Conservation (phyloP, 2,329 filamentous ascomycete genomes). For the Sclerotinia minor region DNA sequence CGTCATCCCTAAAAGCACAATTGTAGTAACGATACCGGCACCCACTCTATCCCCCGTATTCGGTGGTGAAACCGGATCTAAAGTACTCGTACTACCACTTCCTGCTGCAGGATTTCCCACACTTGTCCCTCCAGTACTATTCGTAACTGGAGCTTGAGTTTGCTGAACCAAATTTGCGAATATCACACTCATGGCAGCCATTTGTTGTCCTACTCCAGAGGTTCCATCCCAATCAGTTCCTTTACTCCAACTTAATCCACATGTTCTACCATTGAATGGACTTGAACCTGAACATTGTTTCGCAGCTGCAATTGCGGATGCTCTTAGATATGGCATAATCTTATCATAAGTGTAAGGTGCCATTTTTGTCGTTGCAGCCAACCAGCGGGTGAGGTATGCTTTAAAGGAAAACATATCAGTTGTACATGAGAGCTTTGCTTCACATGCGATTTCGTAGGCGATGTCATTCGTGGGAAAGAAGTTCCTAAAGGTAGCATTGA, state of each 20-base stretch:
- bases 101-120: conserved; percentile 36
- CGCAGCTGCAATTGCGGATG: conserved; percentile 56
- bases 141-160: conserved; percentile 38
- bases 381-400: conserved; percentile 62
- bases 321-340: conserved; percentile 55
- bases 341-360: conserved; percentile 56
- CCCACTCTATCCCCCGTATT: conserved; percentile 46
- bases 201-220: conserved; percentile 67
- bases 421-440: conserved; percentile 55
- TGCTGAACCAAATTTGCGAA: conserved; percentile 43
- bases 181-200: conserved; percentile 66
- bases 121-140: conserved; percentile 44
- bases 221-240: conserved; percentile 51
- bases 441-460: conserved; percentile 63
- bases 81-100: conserved; percentile 26
- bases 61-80: conserved; percentile 34
- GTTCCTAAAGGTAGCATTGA: conserved; percentile 41
- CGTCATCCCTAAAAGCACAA: conserved; percentile 38
- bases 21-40: conserved; percentile 47
- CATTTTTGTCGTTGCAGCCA: conserved; percentile 57
- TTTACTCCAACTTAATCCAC: conserved; percentile 60
- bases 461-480: conserved; percentile 49
- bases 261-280: conserved; percentile 53
- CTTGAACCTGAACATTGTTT: conserved; percentile 56
- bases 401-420: conserved; percentile 67